A percentile compares a stretch with the other conserved stretches of the same genome.
These are phyloP conservation scores for Penicillium freii DNA, from an alignment of 2,329 filamentous ascomycete genomes.

Conservation along the genomic window DNA sequence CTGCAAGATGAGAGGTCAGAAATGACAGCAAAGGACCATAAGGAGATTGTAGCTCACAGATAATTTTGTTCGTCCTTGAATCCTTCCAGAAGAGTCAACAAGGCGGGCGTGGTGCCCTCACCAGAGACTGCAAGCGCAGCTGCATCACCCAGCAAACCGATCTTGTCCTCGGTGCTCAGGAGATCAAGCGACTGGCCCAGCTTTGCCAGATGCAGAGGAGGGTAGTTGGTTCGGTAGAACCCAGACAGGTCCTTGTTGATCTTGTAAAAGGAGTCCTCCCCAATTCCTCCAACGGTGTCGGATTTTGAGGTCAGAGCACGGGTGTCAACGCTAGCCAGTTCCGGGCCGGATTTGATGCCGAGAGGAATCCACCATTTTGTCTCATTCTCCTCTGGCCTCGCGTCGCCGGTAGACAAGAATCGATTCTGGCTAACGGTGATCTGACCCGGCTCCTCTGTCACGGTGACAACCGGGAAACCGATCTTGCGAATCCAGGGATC, in stretches of 20 bases:
- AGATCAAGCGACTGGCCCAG: slow-evolving; percentile 73
- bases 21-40: not conserved
- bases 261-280: slow-evolving; percentile 84
- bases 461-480: slow-evolving; percentile 85
- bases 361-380: slow-evolving; percentile 97
- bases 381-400: slow-evolving; percentile 83
- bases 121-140: slow-evolving; percentile 86
- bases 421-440: slow-evolving; percentile 81
- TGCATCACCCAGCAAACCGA: slow-evolving; percentile 85
- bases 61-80: slow-evolving; percentile 79
- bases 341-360: slow-evolving; percentile 72
- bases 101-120: slow-evolving; percentile 73
- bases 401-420: slow-evolving; percentile 88
- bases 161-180: slow-evolving; percentile 83
- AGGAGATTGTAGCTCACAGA: slow-evolving; percentile 49
- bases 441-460: slow-evolving; percentile 78
- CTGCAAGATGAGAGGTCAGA: slow-evolving; percentile 32
- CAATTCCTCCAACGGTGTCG: slow-evolving; percentile 64
- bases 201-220: slow-evolving; percentile 75
- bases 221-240: slow-evolving; percentile 92
- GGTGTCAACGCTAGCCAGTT: slow-evolving; percentile 60
- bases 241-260: slow-evolving; percentile 86
- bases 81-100: slow-evolving; percentile 81
- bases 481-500: slow-evolving; percentile 93
- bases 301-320: slow-evolving; percentile 73